Conservation (phyloP, 208 protist genomes). For the Wallacemonas sp. region DNA sequence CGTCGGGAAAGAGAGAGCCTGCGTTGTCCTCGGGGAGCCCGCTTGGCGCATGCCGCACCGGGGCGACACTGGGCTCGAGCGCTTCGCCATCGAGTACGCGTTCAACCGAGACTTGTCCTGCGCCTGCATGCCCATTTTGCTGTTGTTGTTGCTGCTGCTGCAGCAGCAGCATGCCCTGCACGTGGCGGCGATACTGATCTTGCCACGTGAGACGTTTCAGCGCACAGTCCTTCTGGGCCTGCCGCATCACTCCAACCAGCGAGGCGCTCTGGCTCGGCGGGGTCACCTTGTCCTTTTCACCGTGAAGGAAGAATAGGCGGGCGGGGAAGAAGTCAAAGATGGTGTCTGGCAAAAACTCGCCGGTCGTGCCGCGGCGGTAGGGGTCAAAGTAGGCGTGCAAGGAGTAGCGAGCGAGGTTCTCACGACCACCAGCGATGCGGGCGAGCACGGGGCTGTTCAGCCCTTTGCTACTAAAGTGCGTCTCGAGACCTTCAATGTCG, state of each 20-base stretch:
- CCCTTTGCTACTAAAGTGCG: conserved; percentile 63
- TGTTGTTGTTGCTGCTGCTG: conserved; percentile 11
- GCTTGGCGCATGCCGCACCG: no score
- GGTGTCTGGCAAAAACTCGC: conserved; percentile 42
- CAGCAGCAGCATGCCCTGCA: conserved; percentile 14
- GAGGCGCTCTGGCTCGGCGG: conserved; percentile 44
- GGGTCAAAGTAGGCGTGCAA: conserved; percentile 50
- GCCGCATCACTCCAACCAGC: conserved; percentile 55
- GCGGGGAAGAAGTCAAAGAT: conserved; percentile 59
- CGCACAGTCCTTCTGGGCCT: conserved; percentile 41
- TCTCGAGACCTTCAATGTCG: conserved; percentile 62
- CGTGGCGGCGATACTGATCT: conserved; percentile 34
- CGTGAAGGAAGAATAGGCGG: conserved; percentile 51
- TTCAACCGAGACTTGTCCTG: neutral
- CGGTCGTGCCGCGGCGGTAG: conserved; percentile 17
- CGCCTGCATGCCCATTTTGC: conserved; percentile 7
- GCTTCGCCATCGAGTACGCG: neutral
- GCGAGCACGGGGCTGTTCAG: conserved; percentile 68
- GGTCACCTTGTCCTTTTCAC: conserved; percentile 42
- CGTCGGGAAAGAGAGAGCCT: no score
- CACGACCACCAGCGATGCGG: conserved; percentile 59
- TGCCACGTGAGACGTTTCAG: conserved; percentile 23
- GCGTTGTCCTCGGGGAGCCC: no score
- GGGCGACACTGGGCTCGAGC: neutral
- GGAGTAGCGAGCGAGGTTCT: conserved; percentile 61